Percentiles rank a stretch among this genome's conserved stretches.
These are phyloP conservation scores for Aspergillus baeticus DNA, from an alignment of 495 filamentous ascomycete genomes.

Conservation along the genomic window DNA sequence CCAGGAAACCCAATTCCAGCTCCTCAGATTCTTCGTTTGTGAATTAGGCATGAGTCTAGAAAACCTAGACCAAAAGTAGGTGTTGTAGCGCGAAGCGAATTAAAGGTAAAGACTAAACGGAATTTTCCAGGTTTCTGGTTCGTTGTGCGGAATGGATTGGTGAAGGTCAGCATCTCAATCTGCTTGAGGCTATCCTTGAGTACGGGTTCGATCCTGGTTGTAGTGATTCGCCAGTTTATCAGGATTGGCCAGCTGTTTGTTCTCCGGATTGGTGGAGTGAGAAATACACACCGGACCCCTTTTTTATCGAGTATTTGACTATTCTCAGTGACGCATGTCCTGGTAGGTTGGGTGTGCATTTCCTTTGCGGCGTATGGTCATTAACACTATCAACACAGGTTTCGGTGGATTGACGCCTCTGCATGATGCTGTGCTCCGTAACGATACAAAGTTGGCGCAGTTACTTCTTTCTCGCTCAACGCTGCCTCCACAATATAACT, in stretches of 20 bases:
- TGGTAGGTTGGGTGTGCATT: no score
- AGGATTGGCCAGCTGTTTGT: neutral
- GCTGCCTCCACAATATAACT: neutral
- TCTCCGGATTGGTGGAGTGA: neutral
- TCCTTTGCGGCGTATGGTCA: no score
- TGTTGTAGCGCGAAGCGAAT: neutral
- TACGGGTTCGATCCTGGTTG: neutral
- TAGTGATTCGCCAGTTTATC: neutral
- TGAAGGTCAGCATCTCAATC: neutral
- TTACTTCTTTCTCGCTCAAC: neutral
- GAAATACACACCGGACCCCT: neutral
- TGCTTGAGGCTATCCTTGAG: neutral
- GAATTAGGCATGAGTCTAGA: neutral
- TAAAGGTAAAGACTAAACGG: neutral
- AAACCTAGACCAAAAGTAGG: neutral
- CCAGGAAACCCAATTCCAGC: neutral
- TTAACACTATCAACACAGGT: neutral
- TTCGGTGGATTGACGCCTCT: neutral
- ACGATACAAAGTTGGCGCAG: neutral
- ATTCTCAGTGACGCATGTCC: neutral
- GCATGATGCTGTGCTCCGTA: neutral
- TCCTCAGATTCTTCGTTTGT: neutral
- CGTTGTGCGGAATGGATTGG: neutral
- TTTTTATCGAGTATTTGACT: constrained; percentile 3
- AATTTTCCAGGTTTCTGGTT: neutral